Base-by-base conservation (phyloP, 352 stramenopile genomes). In the Pythium insidiosum region DNA sequence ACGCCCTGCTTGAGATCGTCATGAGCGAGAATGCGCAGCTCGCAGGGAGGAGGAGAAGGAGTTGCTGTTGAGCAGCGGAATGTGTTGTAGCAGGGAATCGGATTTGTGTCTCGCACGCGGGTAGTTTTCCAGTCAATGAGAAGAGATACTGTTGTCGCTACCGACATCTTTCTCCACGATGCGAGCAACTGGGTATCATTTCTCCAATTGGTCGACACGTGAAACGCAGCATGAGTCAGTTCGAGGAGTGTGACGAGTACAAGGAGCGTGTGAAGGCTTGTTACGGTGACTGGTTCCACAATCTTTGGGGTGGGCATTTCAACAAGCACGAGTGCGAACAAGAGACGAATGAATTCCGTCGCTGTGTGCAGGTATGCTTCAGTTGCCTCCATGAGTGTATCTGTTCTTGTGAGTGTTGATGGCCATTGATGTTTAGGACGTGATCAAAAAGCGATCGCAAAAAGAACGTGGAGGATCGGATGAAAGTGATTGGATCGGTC, bases 261-360 rank as follows among this genome's bases (percentile, higher is more conserved):
- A 90, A 90, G 59, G 70, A 85, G 45, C 74, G 74, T 36, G 78
- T 87, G 25, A 84, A 86, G 54, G 67, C 64, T 39, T 90, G 78
- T 64, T 90, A 90, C 58, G 73, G 66, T 30, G 74, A 81, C 56
- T 90, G 78, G 78, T 90, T 90, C 61, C 70, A 87, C 49, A 61
- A 66, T 23, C 65, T 90, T 31, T 85, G 76, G 73, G 61, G 61
- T 20, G 78, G 78, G 29, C 71, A 65, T 9, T 80, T 81, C 43
- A 73, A 87, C 28, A 52, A 57, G 20, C 50, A 68, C n/a, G 49
- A 64, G 24, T 90, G 78, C 61, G 78, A 90, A 6, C 64, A 76
- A 38, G 73, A 90, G 46, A 77, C 72, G 18, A 52, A 87, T 19
- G 68, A 83, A 28, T 91, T 69, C 49, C 76, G 74, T 18, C 62